Percentiles rank a stretch among this genome's conserved stretches.
Conservation (phyloP, 495 filamentous ascomycete genomes). For the Penicillium goetzii region DNA sequence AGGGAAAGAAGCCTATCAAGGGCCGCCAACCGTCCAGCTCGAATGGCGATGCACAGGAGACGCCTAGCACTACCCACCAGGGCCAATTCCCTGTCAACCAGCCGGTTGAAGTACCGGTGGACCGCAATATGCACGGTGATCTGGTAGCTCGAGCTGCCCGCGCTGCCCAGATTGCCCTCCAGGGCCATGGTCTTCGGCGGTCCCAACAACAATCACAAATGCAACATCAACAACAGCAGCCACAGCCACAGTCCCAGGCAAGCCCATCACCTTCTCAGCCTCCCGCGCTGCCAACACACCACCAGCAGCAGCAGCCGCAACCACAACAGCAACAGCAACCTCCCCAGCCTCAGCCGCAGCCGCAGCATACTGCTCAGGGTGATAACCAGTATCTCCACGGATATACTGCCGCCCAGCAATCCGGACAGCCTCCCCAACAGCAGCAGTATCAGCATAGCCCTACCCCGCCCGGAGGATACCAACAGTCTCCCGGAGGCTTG, state of each 20-base stretch:
- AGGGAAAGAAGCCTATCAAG: slow-evolving; percentile 50
- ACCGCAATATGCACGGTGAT: slow-evolving; percentile 54
- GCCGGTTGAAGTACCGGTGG: slow-evolving; percentile 47
- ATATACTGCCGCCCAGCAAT: slow-evolving; percentile 35
- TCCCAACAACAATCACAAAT: slow-evolving; percentile 49
- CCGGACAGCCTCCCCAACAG: slow-evolving; percentile 30
- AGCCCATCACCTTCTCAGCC: slow-evolving; percentile 34
- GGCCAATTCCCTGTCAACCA: slow-evolving; percentile 51
- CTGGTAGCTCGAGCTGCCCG: slow-evolving; percentile 57
- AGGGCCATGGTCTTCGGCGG: slow-evolving; percentile 49
- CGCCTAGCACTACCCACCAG: slow-evolving; percentile 45
- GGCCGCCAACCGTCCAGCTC: slow-evolving; percentile 49
- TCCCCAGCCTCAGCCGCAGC: slow-evolving; percentile 21
- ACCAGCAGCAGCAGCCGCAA: slow-evolving; percentile 37
- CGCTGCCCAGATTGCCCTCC: slow-evolving; percentile 58
- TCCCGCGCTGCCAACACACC: slow-evolving; percentile 22
- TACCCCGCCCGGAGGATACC: slow-evolving; percentile 43
- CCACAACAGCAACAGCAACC: slow-evolving; percentile 34
- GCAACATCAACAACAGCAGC: slow-evolving; percentile 36
- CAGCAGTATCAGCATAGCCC: slow-evolving; percentile 45
- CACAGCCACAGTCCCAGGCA: slow-evolving; percentile 27
- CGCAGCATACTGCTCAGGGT: slow-evolving; percentile 32
- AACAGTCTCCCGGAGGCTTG: slow-evolving; percentile 38
- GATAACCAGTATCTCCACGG: slow-evolving; percentile 39
- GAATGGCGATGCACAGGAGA: slow-evolving; percentile 45